Evolutionary conservation across 208 protist genomes (phyloP), one percentile per base, ranked within the genome.

Genomic region (Trypanosoma scelopori): DNA sequence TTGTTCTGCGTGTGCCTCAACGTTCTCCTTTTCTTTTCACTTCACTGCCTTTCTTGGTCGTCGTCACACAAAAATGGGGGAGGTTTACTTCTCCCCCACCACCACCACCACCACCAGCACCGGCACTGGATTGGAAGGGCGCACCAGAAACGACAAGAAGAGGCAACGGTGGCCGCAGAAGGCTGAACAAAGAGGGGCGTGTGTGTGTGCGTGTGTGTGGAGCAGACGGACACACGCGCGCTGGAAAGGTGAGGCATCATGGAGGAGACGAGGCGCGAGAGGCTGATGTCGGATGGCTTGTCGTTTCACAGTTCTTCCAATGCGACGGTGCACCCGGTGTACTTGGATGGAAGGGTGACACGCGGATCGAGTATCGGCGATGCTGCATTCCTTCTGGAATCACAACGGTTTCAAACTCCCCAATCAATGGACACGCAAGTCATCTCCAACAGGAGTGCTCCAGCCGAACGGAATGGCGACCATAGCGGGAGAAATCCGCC

Each of bases 281-380:
- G 42, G 18, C 20, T 35, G 16, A 32, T 47, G 35, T 22, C 20
- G 9, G 39, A 41, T 49, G 16, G 18, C 20, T 15, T 49, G 18
- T 58, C 61, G 2, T 22, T 30, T 39, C 35, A 23, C 11, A 57
- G 50, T 46, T 67, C 61, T n/a, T 67, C 61, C 1, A 2, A 57
- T 49, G 35, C 32, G n/a, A 50, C 61, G 0, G 61, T 55, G 23
- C 16, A n/a, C 2, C 50, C 41, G 15, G 39, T 27, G 25, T 58
- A 50, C 41, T 25, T 67, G 15, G 47, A 56, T 23, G 59, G 47
- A 18, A 1, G n/a, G 16, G 16, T 32, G 20, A 15, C 48, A 11
- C 59, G 35, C 25, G 28, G 30, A 16, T 27, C 32, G n/a, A 30
- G 1, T 25, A 47, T 7, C 28, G 32, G 28, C 15, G 12, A 11